Conservation (phyloP, 129 eudicot species). For the Ambrosia trifida region DNA sequence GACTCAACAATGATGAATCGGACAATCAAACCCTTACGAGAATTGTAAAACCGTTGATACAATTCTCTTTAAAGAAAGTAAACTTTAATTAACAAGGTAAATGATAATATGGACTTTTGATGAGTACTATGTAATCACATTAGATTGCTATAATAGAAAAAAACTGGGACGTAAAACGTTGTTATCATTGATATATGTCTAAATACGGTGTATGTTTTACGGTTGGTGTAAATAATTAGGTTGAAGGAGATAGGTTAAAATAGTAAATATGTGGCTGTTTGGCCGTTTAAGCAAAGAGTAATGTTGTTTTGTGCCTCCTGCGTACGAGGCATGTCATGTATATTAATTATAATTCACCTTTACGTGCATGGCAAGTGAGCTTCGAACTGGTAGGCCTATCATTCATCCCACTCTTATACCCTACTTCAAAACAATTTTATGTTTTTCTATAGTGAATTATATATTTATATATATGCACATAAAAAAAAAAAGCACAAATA, state of each 20-base stretch:
- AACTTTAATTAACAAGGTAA: background rate
- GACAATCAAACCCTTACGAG: background rate
- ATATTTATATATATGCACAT: background rate
- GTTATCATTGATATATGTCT: background rate
- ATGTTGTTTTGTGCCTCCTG: conserved; percentile 69
- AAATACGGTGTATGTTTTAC: background rate
- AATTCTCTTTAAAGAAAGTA: background rate
- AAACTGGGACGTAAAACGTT: background rate
- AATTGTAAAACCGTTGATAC: too few relatives aligned
- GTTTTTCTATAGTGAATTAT: background rate
- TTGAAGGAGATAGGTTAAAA: conserved; percentile 11
- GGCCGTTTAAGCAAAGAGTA: conserved; percentile 54
- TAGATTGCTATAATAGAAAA: background rate
- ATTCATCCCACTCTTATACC: conserved; percentile 23
- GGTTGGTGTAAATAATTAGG: background rate
- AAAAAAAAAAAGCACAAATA: background rate
- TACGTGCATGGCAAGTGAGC: conserved; percentile 83
- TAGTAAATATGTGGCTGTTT: conserved; percentile 9
- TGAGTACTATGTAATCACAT: background rate
- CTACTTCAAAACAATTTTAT: background rate
- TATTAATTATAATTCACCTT: conserved; percentile 46
- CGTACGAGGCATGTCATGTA: conserved; percentile 47
- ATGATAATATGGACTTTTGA: background rate
- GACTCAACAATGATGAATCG: background rate
- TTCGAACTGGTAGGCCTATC: conserved; percentile 33